Evolutionary conservation across 176 grass and related monocot genomes (phyloP).

Genomic region (Avena insularis): DNA sequence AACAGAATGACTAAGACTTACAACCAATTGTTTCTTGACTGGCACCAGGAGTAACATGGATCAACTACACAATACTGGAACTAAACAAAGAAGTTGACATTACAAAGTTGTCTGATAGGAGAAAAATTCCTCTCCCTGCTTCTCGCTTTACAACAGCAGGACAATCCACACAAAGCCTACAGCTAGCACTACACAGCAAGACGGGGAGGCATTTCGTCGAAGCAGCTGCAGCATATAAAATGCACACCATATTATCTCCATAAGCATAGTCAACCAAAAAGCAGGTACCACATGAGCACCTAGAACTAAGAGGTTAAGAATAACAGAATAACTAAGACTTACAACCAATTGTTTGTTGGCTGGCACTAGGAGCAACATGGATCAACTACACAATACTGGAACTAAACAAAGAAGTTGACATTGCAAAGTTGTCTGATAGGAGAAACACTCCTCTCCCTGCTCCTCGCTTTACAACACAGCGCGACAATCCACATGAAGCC

Average conservation of each 20-base stretch:
- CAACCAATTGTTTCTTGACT: constrained; percentile 1
- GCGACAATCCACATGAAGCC: background rate
- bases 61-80: background rate
- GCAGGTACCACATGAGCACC: background rate
- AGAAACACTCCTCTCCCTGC: background rate
- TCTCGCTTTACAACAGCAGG: constrained; percentile 45
- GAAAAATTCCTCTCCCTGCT: background rate
- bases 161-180: background rate
- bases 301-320: constrained; percentile 26
- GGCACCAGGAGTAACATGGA: background rate
- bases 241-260: no score
- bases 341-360: constrained; percentile 7
- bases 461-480: constrained; percentile 38
- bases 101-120: constrained; percentile 4
- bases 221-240: no score
- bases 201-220: no score
- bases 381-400: background rate
- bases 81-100: background rate
- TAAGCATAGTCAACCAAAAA: no score
- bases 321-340: background rate
- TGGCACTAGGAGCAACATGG: background rate
- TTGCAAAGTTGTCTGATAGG: constrained; percentile 4
- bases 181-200: no score
- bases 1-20: background rate
- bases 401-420: background rate